phyloP scores from a whole-genome alignment of 2,329 filamentous ascomycete species.

The Peltaster fructicola region DNA sequence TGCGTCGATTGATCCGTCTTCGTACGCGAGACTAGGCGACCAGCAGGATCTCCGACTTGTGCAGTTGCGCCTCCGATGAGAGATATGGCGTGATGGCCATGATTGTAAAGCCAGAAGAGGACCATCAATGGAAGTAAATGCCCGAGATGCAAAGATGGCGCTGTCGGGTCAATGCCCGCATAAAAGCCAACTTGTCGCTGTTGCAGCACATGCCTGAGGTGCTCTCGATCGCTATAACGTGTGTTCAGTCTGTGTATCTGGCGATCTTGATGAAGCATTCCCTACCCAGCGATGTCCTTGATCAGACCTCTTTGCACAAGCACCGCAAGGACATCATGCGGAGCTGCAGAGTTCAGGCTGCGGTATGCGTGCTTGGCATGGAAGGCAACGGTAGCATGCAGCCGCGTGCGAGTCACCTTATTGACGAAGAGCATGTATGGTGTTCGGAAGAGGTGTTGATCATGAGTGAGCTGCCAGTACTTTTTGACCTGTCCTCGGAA shows the following conservation, averaged over 20 bases:
- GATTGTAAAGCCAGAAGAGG: slow-evolving; percentile 66
- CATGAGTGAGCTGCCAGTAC: no score
- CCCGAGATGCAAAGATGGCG: slow-evolving; percentile 60
- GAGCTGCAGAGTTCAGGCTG: no score
- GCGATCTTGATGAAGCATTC: slow-evolving; percentile 6
- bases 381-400: no score
- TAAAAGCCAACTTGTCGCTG: slow-evolving; percentile 54
- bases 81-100: slow-evolving; percentile 51
- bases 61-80: slow-evolving; percentile 50
- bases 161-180: slow-evolving; percentile 68
- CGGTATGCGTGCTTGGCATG: no score
- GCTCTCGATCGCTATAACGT: slow-evolving; percentile 25
- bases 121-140: slow-evolving; percentile 70
- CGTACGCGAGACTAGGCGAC: slow-evolving; percentile 44
- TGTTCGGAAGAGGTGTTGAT: no score
- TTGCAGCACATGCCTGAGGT: slow-evolving; percentile 46
- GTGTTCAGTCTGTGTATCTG: slow-evolving; percentile 2
- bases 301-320: slow-evolving; percentile 57
- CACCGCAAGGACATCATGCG: slow-evolving; percentile 35
- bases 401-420: no score
- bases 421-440: no score
- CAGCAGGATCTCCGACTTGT: slow-evolving; percentile 63
- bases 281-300: slow-evolving; percentile 58
- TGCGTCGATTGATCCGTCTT: slow-evolving; percentile 34
- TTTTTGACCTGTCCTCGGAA: no score